A percentile compares a stretch with the other conserved stretches of the same genome.
phyloP scores from a whole-genome alignment of 148 eudicot species.

The Drosera capensis region DNA sequence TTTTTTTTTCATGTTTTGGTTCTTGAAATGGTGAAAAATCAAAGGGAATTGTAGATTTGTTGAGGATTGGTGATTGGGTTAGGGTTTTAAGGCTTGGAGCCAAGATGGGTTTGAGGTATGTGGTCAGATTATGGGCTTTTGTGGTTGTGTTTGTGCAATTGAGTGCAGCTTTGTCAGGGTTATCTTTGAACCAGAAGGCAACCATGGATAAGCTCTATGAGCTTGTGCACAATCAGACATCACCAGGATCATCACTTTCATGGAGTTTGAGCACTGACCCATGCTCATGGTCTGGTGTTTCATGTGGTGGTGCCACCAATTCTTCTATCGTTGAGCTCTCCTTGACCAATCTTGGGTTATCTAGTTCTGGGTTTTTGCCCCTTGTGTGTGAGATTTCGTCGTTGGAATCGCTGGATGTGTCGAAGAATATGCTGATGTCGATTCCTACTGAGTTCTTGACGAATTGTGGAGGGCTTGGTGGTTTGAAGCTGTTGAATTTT shows the following conservation, averaged over 20 bases:
- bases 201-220: conserved; percentile 33
- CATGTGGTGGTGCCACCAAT: conserved; percentile 20
- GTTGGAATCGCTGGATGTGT: conserved; percentile 46
- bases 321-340: conserved; percentile 23
- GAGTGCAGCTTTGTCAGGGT: conserved; percentile 10
- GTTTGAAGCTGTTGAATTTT: conserved; percentile 40
- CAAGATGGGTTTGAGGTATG: too few species aligned
- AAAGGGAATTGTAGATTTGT: too few species aligned
- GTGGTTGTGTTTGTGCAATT: too few species aligned
- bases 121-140: too few species aligned
- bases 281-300: conserved; percentile 70
- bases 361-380: conserved; percentile 19
- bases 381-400: conserved; percentile 31
- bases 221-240: conserved; percentile 19
- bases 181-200: conserved; percentile 25
- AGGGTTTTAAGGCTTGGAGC: too few species aligned
- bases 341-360: conserved; percentile 23
- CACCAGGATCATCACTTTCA: conserved; percentile 7
- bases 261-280: conserved; percentile 35
- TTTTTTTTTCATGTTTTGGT: too few species aligned
- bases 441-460: conserved; percentile 35
- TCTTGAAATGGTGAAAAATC: too few species aligned
- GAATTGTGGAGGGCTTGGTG: conserved; percentile 29
- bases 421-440: conserved; percentile 29
- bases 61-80: too few species aligned